Conservation (phyloP, 139 green algal genomes). For the Coelastrella sp. region DNA sequence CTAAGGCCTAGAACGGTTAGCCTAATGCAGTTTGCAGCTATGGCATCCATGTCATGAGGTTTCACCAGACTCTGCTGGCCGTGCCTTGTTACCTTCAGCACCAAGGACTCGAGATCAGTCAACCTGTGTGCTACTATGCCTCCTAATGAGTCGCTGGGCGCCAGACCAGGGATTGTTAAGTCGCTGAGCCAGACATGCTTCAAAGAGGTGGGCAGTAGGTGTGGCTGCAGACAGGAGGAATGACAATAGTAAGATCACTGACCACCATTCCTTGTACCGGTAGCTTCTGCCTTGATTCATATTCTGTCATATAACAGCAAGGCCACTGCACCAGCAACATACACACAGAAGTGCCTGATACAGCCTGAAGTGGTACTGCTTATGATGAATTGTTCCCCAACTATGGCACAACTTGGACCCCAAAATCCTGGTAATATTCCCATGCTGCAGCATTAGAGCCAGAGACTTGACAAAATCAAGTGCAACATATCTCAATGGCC, state of each 20-base stretch:
- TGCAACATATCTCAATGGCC: no score
- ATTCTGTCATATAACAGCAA: no score
- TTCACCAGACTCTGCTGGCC: neutral
- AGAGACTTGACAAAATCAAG: no score
- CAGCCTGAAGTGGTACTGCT: no score
- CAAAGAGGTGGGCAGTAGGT: neutral
- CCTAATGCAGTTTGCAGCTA: neutral
- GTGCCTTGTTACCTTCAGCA: neutral
- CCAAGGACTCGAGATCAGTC: neutral
- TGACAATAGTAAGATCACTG: neutral
- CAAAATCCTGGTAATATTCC: no score
- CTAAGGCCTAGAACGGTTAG: neutral
- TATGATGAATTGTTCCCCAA: no score
- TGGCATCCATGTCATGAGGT: neutral
- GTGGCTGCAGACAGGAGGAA: neutral
- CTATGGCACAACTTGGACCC: no score
- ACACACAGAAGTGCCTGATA: no score
- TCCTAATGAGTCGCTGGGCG: neutral
- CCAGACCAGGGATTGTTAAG: neutral
- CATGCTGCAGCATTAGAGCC: no score
- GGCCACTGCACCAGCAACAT: no score
- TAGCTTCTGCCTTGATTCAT: no score
- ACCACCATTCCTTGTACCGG: no score
- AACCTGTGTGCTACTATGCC: neutral
- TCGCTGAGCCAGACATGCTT: conserved; percentile 22